phyloP scores from a whole-genome alignment of 2,329 filamentous ascomycete species.

The Xylaria sp. region DNA sequence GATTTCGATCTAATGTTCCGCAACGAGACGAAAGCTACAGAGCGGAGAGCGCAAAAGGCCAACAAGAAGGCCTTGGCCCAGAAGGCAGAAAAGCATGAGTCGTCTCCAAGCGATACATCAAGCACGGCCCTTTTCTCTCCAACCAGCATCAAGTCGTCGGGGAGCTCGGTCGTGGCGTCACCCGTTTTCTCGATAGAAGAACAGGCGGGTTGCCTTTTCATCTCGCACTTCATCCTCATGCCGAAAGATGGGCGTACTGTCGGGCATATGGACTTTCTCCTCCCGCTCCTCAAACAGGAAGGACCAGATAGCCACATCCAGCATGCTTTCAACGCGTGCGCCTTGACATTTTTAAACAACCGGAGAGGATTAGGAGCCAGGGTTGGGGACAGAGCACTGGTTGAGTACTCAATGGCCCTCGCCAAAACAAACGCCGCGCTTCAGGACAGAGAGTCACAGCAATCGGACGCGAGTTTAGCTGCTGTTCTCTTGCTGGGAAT shows the following conservation, averaged over 20 bases:
- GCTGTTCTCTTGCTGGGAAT: constrained; percentile 69
- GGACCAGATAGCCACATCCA: constrained; percentile 60
- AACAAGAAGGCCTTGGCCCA: constrained; percentile 59
- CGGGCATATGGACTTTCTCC: constrained; percentile 69
- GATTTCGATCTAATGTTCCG: constrained; percentile 79
- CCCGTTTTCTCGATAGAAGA: constrained; percentile 63
- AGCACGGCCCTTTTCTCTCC: constrained; percentile 46
- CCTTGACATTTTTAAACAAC: constrained; percentile 67
- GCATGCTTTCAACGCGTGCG: constrained; percentile 69
- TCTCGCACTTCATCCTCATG: constrained; percentile 69
- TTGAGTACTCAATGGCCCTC: constrained; percentile 66
- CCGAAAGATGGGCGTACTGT: constrained; percentile 62
- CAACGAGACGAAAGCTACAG: constrained; percentile 76
- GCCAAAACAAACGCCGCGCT: constrained; percentile 64
- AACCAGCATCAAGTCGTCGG: constrained; percentile 38
- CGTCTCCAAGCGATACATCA: constrained; percentile 29
- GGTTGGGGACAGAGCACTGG: constrained; percentile 57
- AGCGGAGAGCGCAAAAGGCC: constrained; percentile 68
- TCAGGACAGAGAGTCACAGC: constrained; percentile 60
- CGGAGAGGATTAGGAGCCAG: constrained; percentile 53
- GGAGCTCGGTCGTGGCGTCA: constrained; percentile 48
- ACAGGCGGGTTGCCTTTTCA: constrained; percentile 68
- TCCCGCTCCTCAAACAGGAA: constrained; percentile 64
- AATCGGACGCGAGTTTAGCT: constrained; percentile 67
- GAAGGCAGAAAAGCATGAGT: constrained; percentile 49